A percentile compares a stretch with the other conserved stretches of the same genome.
Evolutionary conservation across 441 rosid genomes (phyloP).

Genomic region (Pelargonium citronellum): DNA sequence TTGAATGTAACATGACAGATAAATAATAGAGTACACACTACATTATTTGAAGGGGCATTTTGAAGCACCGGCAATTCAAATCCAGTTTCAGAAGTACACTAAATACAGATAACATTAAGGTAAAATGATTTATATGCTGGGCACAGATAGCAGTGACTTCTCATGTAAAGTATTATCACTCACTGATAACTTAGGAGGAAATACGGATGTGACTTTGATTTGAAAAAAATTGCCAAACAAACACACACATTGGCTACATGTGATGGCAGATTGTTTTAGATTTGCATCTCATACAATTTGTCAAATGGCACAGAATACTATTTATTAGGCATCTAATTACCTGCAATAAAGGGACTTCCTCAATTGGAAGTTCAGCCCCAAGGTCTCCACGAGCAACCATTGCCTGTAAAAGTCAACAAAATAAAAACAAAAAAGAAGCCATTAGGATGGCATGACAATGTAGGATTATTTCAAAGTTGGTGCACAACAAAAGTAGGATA

Average conservation of each 20-base stretch:
- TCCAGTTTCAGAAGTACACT: not conserved
- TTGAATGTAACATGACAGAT: slow-evolving; percentile 13
- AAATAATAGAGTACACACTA: too few species aligned
- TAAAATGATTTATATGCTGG: not conserved
- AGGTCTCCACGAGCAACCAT: slow-evolving; percentile 99
- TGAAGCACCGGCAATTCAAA: slow-evolving; percentile 2
- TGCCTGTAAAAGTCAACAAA: slow-evolving; percentile 44
- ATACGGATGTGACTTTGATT: not conserved
- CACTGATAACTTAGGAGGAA: not conserved
- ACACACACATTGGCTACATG: not conserved
- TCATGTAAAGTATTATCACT: not conserved
- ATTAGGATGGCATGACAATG: not conserved
- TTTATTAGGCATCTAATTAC: slow-evolving; percentile 30
- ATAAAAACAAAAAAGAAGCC: not conserved
- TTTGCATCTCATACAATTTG: not conserved
- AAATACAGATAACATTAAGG: not conserved
- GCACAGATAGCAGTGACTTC: not conserved
- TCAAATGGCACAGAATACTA: not conserved
- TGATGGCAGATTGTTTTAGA: not conserved
- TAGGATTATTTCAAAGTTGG: not conserved
- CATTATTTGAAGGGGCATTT: not conserved
- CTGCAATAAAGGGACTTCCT: slow-evolving; percentile 92
- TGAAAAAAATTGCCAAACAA: not conserved
- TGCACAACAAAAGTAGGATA: not conserved
- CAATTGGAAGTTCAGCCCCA: slow-evolving; percentile 98